Evolutionary conservation across 805 yeast species (phyloP), one percentile per base, ranked within the genome.

Genomic region (Sugiyamaella smithiae): DNA sequence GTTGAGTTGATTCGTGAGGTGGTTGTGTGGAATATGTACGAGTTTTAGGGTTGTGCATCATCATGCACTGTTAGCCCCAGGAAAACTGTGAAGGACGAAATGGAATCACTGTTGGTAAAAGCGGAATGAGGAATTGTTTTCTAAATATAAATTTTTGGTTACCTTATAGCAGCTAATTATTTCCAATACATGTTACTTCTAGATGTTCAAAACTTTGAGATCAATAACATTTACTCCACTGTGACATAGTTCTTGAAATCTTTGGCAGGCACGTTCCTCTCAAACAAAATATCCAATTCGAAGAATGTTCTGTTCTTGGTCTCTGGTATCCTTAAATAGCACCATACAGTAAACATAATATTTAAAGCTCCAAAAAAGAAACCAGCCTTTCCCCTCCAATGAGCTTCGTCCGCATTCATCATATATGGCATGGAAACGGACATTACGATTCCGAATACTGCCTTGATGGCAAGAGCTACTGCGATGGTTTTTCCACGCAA

Each of bases 231-330:
- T n/a, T n/a, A n/a, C n/a, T n/a, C 22, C 22, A 35, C 38, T 16
- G 38, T 35, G 16, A 6, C 22, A 35, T 35, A 35, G 22, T 35
- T 35, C 20, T 35, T 48, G 37, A 48, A 48, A 31, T 91, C 91
- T 89, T 91, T 85, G 22, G 90, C 76, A 3, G 85, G 73, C 7
- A 91, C 33, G 14, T 38, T 38, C 19, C 45, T 31, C n/a, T 51
- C 54, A 91, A 67, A 84, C 86, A 69, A 54, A 25, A 56, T 54
- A 37, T 53, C 53, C 22, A 55, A 40, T 36, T 54, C 57, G 40
- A 47, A 85, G 65, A 78, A 73, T 48, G 56, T 44, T 40, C 53
- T 46, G 36, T 52, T 54, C 45, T 50, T 50, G 40, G 49, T 48
- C 22, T 53, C 56, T 11, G 56, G 56, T 26, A 53, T 23, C 22